phyloP scores from a whole-genome alignment of 169 alveolate species.

The Amoebophrya sp. region DNA sequence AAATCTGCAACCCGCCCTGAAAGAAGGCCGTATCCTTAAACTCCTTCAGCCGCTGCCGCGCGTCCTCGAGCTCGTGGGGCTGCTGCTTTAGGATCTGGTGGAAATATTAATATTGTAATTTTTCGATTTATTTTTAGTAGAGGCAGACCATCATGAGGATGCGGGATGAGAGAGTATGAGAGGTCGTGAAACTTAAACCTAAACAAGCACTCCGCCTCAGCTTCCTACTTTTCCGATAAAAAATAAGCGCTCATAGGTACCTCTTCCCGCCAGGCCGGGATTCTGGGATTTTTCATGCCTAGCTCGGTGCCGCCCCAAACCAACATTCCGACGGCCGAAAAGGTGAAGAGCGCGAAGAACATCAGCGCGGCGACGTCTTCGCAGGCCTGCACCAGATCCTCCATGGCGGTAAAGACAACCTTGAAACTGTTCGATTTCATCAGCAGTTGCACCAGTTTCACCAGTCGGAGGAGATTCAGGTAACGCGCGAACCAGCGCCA shows the following conservation, averaged over 20 bases:
- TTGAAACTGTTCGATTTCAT: not conserved
- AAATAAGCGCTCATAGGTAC: not conserved
- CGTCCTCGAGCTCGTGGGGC: no score
- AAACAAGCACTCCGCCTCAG: no score
- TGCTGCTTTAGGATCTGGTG: no score
- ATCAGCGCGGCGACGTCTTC: not conserved
- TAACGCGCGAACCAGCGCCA: not conserved
- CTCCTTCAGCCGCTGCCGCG: not conserved
- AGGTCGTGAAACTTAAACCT: no score
- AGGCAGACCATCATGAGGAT: no score
- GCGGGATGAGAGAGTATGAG: no score
- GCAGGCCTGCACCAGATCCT: not conserved
- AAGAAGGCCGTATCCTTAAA: not conserved
- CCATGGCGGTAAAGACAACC: not conserved
- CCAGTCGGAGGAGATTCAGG: not conserved
- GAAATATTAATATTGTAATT: no score
- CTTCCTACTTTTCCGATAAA: not conserved
- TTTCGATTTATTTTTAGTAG: no score
- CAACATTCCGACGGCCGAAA: not conserved
- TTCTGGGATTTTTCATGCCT: not conserved
- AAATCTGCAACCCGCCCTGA: not conserved
- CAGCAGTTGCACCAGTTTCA: not conserved
- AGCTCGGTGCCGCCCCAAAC: constrained; percentile 1
- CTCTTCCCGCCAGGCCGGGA: not conserved
- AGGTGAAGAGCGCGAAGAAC: not conserved